Evolutionary conservation across 192 early-diverging fungal species (phyloP), one percentile per base, ranked within the genome.

Genomic region (Coemansia furcata): DNA sequence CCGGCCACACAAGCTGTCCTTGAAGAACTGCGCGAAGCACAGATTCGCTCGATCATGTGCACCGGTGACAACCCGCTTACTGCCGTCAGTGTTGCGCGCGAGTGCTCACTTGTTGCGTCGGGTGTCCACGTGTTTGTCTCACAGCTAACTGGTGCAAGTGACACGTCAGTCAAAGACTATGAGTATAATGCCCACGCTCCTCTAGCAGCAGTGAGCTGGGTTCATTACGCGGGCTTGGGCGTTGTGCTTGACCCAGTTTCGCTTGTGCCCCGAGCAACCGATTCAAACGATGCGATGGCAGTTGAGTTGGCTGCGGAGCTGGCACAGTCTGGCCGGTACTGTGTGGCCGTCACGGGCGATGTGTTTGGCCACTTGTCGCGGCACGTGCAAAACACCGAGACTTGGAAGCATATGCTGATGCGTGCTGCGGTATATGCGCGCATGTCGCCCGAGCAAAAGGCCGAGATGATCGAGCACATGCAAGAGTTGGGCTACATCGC

Each of bases 381-480:
- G 33, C 87, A 89, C 68, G 74, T 78, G 17, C 86, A 85, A 58
- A 23, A 72, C 1, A 61, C 78, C 1, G 87, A 88, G 3, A 77
- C 84, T 30, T 78, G 93, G 62, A 74, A 79, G 26, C 80, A 87
- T 46, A 90, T 98, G 86, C 74, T 99, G 30, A 88, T 94, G 67
- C 94, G 93, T 52, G 90, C 90, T 6, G 88, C 90, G 65, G 92
- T 99, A 9, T 98, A 90, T 78, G 95, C 96, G 0, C 89, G 98
- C 42, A 97, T 98, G 96, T 96, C 95, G 2, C 98, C 98, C 1
- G 98, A 99, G 72, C 92, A 97, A 76, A 99, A 99, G 69, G 93
- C 94, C 39, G 87, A 90, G 50, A 67, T 98, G 10, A 93, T 99
- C 8, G 87, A 89, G 47, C 85, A 86, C 26, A 71, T 98, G 23